phyloP scores from a whole-genome alignment of 176 grass and related monocot genomes.

The barley (Hordeum vulgare) region DNA sequence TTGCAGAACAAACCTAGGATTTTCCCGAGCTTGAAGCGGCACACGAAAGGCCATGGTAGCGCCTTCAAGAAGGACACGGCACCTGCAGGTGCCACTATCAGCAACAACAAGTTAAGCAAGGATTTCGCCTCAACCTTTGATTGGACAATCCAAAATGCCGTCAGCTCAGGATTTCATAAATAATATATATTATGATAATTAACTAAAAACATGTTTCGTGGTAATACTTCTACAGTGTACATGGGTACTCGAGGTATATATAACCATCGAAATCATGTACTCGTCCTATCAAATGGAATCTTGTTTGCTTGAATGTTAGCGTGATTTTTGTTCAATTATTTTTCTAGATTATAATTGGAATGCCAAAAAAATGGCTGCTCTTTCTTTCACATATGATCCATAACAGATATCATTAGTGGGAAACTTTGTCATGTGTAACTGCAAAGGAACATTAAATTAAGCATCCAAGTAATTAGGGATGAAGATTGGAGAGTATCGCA shows the following conservation, averaged over 20 bases:
- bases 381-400: not conserved
- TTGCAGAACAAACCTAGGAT: too few species aligned
- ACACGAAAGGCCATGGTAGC: too few species aligned
- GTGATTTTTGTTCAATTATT: not conserved
- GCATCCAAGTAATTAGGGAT: not conserved
- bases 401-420: not conserved
- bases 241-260: not conserved
- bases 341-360: not conserved
- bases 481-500: not conserved
- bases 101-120: too few species aligned
- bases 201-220: too few species aligned
- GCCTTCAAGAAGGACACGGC: too few species aligned
- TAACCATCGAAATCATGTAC: not conserved
- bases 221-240: too few species aligned
- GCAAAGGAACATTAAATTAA: not conserved
- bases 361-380: not conserved
- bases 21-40: too few species aligned
- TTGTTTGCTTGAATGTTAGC: not conserved
- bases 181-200: too few species aligned
- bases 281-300: not conserved
- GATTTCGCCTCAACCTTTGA: too few species aligned
- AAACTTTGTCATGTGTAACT: not conserved
- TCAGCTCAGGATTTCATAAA: too few species aligned
- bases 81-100: too few species aligned
- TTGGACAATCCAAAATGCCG: too few species aligned